A percentile compares a stretch with the other conserved stretches of the same genome.
These are phyloP conservation scores for Acidiella bohemica DNA, from an alignment of 495 filamentous ascomycete species.

Conservation along the genomic window DNA sequence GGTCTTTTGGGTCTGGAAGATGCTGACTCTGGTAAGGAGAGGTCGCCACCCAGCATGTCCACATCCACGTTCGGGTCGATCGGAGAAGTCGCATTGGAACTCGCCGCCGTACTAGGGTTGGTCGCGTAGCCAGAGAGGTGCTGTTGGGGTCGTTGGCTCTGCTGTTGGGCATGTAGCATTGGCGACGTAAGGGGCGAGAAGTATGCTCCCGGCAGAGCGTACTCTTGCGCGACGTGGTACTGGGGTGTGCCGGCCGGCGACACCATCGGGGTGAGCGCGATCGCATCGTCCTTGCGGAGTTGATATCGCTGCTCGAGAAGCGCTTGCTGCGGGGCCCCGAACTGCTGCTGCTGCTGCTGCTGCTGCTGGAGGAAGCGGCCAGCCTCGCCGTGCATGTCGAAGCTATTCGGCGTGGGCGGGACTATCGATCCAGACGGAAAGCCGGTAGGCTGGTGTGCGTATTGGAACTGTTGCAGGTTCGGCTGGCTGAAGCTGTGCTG, in stretches of 20 bases:
- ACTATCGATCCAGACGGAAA: constrained; percentile 30
- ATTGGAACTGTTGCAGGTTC: constrained; percentile 5
- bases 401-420: constrained; percentile 85
- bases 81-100: constrained; percentile 25
- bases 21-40: constrained; percentile 11
- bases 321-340: no score
- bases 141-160: constrained; percentile 13
- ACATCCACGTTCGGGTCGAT: constrained; percentile 21
- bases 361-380: constrained; percentile 43
- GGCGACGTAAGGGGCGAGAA: constrained; percentile 92
- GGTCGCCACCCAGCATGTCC: constrained; percentile 22
- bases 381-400: constrained; percentile 66
- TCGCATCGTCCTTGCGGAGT: constrained; percentile 70
- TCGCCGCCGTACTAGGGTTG: constrained; percentile 20
- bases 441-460: constrained; percentile 9
- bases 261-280: constrained; percentile 84
- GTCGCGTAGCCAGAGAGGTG: constrained; percentile 7
- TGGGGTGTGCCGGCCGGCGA: constrained; percentile 90
- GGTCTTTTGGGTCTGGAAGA: constrained; percentile 15
- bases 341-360: constrained; percentile 41
- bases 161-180: constrained; percentile 67
- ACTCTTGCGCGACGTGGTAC: constrained; percentile 64
- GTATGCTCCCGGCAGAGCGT: constrained; percentile 71
- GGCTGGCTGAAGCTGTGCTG: constrained; percentile 4
- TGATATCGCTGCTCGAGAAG: constrained; percentile 58